These are phyloP conservation scores for Turritis glabra DNA, from an alignment of 345 rosid genomes.

Conservation along the genomic window DNA sequence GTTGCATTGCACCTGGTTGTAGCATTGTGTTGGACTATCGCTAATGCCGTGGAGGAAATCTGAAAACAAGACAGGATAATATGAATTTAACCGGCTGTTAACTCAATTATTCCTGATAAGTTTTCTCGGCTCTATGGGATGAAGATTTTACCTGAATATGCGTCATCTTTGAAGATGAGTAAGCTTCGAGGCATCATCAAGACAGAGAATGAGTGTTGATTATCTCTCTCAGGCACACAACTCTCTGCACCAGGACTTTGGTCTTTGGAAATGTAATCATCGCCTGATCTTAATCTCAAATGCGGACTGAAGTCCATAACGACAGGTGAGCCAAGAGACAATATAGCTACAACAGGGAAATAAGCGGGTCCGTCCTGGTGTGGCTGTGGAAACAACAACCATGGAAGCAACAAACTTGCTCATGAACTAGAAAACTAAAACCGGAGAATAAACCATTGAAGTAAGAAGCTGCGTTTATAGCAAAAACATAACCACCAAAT, in stretches of 20 bases:
- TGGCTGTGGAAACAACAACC: conserved; percentile 52
- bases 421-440: background rate
- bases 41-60: conserved; percentile 84
- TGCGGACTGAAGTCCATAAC: conserved; percentile 90
- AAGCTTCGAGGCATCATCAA: conserved; percentile 80
- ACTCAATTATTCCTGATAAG: background rate
- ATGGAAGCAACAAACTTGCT: conserved; percentile 7
- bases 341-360: conserved; percentile 81
- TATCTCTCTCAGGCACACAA: conserved; percentile 31
- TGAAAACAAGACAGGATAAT: conserved; percentile 37
- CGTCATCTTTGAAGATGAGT: conserved; percentile 78
- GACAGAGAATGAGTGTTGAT: conserved; percentile 58
- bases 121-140: background rate
- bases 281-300: conserved; percentile 48
- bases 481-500: background rate
- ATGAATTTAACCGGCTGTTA: background rate
- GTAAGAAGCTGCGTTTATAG: background rate
- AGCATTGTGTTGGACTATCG: conserved; percentile 52
- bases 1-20: conserved; percentile 52
- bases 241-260: conserved; percentile 28
- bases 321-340: conserved; percentile 80
- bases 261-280: conserved; percentile 16
- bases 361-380: conserved; percentile 98
- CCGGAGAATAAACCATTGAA: background rate
- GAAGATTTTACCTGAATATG: conserved; percentile 57